Conservation (phyloP, 2,329 filamentous ascomycete species). For the Colletotrichum karsti region DNA sequence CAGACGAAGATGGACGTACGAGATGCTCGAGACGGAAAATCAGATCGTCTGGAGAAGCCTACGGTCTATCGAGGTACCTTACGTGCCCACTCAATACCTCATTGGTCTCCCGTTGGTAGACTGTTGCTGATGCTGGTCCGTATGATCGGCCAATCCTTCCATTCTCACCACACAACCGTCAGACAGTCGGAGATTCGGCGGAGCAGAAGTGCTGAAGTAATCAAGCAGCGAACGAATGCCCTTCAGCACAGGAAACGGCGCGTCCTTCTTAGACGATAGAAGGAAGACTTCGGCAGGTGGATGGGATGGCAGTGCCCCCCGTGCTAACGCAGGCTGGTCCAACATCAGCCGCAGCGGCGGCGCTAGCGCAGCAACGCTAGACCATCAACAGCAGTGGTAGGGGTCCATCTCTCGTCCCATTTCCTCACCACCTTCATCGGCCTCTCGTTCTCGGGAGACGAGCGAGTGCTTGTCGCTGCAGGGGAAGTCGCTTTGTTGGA, state of each 20-base stretch:
- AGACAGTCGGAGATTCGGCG: background rate
- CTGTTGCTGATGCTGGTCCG: background rate
- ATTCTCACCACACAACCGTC: background rate
- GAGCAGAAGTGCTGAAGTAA: background rate
- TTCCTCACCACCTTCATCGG: background rate
- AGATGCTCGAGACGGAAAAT: no score
- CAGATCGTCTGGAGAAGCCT: background rate
- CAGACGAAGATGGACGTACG: no score
- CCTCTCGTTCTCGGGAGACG: background rate
- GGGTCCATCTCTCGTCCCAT: background rate
- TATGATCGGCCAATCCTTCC: background rate
- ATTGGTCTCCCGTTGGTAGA: background rate
- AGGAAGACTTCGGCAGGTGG: background rate
- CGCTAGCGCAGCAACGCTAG: constrained; percentile 11
- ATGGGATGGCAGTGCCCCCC: background rate
- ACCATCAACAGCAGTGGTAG: background rate
- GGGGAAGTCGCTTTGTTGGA: constrained; percentile 6
- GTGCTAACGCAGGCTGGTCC: background rate
- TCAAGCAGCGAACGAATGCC: background rate
- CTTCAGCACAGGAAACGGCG: background rate
- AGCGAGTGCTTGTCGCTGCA: constrained; percentile 10
- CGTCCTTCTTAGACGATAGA: background rate
- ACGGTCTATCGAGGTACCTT: background rate
- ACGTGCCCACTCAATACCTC: background rate
- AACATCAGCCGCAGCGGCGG: constrained; percentile 19